Conservation (phyloP, 2,329 filamentous ascomycete species). For the Fusarium temperatum region DNA sequence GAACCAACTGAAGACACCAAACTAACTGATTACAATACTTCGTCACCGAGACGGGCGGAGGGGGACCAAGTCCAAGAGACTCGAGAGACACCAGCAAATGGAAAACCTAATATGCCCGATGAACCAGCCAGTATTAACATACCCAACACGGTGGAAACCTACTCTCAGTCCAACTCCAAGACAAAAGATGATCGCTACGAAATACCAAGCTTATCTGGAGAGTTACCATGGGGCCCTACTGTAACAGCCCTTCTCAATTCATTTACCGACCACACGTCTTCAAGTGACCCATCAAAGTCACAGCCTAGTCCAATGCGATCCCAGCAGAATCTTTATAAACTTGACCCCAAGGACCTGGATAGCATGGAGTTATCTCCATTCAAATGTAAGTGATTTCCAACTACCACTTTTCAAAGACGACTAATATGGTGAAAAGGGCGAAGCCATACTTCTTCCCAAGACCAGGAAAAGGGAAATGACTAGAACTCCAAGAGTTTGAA, state of each 20-base stretch:
- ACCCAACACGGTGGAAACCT: not conserved
- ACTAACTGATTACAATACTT: not conserved
- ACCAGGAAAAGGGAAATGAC: constrained; percentile 36
- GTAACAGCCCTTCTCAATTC: constrained; percentile 18
- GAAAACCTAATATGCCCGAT: not conserved
- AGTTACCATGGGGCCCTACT: constrained; percentile 17
- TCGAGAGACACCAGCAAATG: not conserved
- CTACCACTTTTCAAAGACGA: not conserved
- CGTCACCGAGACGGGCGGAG: not conserved
- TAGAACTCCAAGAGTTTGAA: not conserved
- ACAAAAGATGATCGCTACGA: not conserved
- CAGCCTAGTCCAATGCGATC: constrained; percentile 46
- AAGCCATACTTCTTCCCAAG: constrained; percentile 25
- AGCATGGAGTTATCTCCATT: constrained; percentile 49
- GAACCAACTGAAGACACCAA: not conserved
- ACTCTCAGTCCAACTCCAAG: not conserved
- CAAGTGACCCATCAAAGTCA: constrained; percentile 48
- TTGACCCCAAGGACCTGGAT: constrained; percentile 47
- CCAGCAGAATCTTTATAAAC: constrained; percentile 38
- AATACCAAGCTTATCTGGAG: not conserved
- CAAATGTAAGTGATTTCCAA: constrained; percentile 39
- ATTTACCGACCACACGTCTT: constrained; percentile 43
- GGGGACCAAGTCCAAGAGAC: not conserved
- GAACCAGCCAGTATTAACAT: not conserved
- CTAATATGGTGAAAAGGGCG: constrained; percentile 19